Evolutionary conservation across 106 monocot species (phyloP).

Genomic region (Dendrobium huoshanense): DNA sequence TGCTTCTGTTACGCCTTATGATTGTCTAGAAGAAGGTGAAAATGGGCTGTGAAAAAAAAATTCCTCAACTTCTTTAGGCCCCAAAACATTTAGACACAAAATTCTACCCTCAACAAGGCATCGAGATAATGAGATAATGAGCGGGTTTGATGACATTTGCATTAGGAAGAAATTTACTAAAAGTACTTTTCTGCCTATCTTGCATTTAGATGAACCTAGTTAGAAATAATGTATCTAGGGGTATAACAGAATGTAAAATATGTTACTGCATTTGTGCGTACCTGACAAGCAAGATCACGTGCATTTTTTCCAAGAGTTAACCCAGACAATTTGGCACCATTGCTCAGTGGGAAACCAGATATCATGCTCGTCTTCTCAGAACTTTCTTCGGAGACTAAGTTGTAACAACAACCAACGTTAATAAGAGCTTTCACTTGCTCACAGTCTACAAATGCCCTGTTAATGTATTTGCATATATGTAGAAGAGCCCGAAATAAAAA

Average conservation of each 20-base stretch:
- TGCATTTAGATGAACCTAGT: background rate
- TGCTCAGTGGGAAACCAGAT: constrained; percentile 84
- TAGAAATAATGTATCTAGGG: background rate
- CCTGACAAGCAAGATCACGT: constrained; percentile 98
- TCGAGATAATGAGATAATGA: no score
- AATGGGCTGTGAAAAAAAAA: no score
- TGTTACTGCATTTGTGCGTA: constrained; percentile 3
- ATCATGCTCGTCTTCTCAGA: constrained; percentile 1
- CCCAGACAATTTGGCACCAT: constrained; percentile 34
- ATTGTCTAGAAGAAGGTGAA: no score
- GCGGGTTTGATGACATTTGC: no score
- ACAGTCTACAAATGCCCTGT: constrained; percentile 82
- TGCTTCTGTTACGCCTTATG: no score
- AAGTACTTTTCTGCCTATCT: background rate
- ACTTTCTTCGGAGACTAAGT: constrained; percentile 72
- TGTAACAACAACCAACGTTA: constrained; percentile 90
- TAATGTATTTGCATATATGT: background rate
- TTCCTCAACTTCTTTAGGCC: no score
- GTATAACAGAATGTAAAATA: constrained; percentile 1
- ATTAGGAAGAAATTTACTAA: no score
- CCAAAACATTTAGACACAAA: no score
- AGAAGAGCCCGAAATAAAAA: background rate
- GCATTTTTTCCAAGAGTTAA: constrained; percentile 64
- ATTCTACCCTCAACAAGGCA: no score
- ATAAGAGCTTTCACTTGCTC: constrained; percentile 72